Evolutionary conservation across 2,329 filamentous ascomycete genomes (phyloP).

Genomic region (Arachnopeziza araneosa): DNA sequence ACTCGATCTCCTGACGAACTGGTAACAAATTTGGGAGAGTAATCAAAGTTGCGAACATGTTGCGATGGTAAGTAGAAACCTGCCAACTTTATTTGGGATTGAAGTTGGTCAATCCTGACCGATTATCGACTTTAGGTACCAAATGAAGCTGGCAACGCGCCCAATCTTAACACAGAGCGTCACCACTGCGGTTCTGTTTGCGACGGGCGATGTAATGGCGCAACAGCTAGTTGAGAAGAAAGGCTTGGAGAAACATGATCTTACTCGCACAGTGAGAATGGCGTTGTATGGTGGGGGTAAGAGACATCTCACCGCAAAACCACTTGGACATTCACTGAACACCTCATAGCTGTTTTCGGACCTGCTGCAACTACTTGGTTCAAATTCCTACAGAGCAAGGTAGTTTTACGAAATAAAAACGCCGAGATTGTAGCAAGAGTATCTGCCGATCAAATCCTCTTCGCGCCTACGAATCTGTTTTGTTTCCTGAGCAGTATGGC

Average conservation of each 20-base stretch:
- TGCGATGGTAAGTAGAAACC: constrained; percentile 25
- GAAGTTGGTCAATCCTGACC: not conserved
- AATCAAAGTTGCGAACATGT: constrained; percentile 14
- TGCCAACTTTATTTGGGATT: not conserved
- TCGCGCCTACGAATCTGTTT: constrained; percentile 59
- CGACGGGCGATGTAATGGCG: constrained; percentile 82
- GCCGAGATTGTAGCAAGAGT: constrained; percentile 59
- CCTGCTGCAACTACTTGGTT: constrained; percentile 69
- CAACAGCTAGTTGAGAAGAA: constrained; percentile 86
- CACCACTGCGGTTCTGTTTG: constrained; percentile 88
- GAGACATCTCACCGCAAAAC: constrained; percentile 21
- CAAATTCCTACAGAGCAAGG: constrained; percentile 55
- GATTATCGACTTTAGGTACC: constrained; percentile 61
- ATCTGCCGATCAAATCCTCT: constrained; percentile 58
- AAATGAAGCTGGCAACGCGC: constrained; percentile 70
- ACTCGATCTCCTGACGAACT: not conserved
- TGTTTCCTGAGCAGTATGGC: constrained; percentile 65
- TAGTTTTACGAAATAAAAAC: constrained; percentile 52
- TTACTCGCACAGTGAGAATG: constrained; percentile 70
- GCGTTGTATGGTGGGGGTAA: constrained; percentile 70
- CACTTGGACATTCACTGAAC: not conserved
- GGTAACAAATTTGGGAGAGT: not conserved
- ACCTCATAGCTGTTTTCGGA: constrained; percentile 54
- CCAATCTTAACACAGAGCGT: constrained; percentile 87
- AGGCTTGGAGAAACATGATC: constrained; percentile 71